Percentiles rank a stretch among this genome's conserved stretches.
Conservation (phyloP, 192 early-diverging fungal species). For the Coemansia sp. region DNA sequence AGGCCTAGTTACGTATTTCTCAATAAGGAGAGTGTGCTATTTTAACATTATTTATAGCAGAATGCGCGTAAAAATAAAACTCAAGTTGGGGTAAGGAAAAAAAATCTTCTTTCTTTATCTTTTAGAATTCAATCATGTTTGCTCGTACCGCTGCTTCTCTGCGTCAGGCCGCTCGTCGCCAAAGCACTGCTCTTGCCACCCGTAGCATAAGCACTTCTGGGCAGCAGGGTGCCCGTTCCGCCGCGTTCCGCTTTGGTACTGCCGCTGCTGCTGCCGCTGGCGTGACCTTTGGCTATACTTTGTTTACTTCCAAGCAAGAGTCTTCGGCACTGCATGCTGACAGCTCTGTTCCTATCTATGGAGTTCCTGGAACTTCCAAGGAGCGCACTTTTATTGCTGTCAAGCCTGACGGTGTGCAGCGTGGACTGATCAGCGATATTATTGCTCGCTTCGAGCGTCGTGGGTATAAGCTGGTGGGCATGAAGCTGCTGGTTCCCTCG, state of each 20-base stretch:
- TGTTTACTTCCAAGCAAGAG: constrained; percentile 21
- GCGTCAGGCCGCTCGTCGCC: constrained; percentile 50
- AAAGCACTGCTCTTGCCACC: constrained; percentile 20
- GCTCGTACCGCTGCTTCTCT: constrained; percentile 35
- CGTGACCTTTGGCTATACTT: constrained; percentile 33
- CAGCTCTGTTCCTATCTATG: constrained; percentile 50
- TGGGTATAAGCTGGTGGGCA: constrained; percentile 87
- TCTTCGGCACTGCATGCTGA: constrained; percentile 29
- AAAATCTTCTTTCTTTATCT: neutral
- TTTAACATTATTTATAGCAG: neutral
- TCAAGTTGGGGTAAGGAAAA: too few relatives aligned
- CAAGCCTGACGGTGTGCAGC: constrained; percentile 84
- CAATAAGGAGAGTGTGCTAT: too few relatives aligned
- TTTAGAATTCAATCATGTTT: constrained; percentile 29
- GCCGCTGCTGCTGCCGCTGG: constrained; percentile 31
- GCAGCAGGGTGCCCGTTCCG: constrained; percentile 23
- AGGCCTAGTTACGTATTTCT: too few relatives aligned
- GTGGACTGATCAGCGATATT: constrained; percentile 83
- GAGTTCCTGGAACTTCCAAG: constrained; percentile 58
- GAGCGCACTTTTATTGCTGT: constrained; percentile 77
- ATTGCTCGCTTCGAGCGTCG: constrained; percentile 82
- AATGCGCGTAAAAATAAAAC: neutral
- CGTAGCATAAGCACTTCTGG: constrained; percentile 34
- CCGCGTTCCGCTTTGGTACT: constrained; percentile 24
- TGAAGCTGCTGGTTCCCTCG: constrained; percentile 71